These are phyloP conservation scores for Trametes pubescens DNA, from an alignment of 1,284 basidiomycete genomes.

Conservation along the genomic window DNA sequence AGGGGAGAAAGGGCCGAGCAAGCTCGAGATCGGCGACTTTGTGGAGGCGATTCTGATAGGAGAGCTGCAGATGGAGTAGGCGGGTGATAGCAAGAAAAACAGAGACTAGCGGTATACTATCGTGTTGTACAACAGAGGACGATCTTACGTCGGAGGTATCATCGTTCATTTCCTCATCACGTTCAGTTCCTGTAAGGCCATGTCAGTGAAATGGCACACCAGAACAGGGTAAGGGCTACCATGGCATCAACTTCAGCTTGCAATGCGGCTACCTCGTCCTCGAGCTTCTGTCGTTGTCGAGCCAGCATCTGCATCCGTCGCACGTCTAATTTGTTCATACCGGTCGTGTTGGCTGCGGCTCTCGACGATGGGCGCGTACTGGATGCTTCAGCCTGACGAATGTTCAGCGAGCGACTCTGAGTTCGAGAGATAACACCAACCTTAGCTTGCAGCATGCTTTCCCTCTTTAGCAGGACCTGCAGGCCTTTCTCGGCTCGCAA, in stretches of 20 bases:
- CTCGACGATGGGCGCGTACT: constrained; percentile 53
- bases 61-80: constrained; percentile 57
- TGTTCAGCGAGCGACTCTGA: neutral
- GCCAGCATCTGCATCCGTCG: constrained; percentile 66
- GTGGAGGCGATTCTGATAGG: constrained; percentile 72
- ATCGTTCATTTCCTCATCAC: constrained; percentile 36
- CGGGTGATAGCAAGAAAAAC: neutral
- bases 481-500: constrained; percentile 75
- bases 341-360: constrained; percentile 53
- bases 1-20: constrained; percentile 47
- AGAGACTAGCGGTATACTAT: constrained; percentile 18
- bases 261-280: constrained; percentile 60
- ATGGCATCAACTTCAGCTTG: constrained; percentile 66
- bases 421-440: constrained; percentile 42
- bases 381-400: constrained; percentile 50
- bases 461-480: constrained; percentile 63
- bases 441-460: constrained; percentile 65
- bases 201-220: neutral
- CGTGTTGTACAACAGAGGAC: constrained; percentile 24
- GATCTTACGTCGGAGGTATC: constrained; percentile 6
- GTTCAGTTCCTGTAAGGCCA: constrained; percentile 34
- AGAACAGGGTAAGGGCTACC: constrained; percentile 45
- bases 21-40: constrained; percentile 59
- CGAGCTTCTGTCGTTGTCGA: constrained; percentile 69
- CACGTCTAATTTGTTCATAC: constrained; percentile 69